Base-by-base conservation (phyloP, 2,329 filamentous ascomycete species). In the Colletotrichum agaves region DNA sequence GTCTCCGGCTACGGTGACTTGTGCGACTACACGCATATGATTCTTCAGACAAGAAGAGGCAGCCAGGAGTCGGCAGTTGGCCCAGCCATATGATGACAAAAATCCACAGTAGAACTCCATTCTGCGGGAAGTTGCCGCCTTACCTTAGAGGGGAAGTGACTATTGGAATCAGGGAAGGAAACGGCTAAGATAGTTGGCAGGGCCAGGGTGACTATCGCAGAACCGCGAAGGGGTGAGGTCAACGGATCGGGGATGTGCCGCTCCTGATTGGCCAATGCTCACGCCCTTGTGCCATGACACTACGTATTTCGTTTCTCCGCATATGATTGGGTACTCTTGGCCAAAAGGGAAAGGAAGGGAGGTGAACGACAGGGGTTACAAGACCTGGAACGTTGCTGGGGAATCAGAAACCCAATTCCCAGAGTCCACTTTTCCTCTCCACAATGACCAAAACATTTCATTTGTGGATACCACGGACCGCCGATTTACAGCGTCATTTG, bases 281-380 rank as follows among this genome's bases (percentile, higher is more conserved):
- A 43, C 56, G 49, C 23, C 55, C 33, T 66, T 58, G 33, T 15
- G 52, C 35, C 41, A 15, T 31, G 17, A n/a, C 33, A 27, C 17
- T 21, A 23, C 49, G 31, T 31, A n/a, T 23, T 31, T 17, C 12
- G 23, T 41, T 4, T 12, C 15, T n/a, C 11, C 19, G 11, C 31
- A 15, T 31, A 31, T 63, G 50, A 67, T 67, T 67, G 63, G 63
- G 19, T 44, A 17, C 17, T 3, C 7, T 21, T 50, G 12, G 50
- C 50, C 21, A 56, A 67, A 67, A 58, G 35, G 63, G 63, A 67
- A 66, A 67, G 43, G 50, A 39, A 33, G 19, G 59, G 35, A 39
- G 35, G 43, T 15, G 43, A 43, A 44, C 15, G 19, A n/a, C 62
- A 56, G 19, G 44, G 46, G 33, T 44, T 46, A 33, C n/a, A 39